phyloP scores from a whole-genome alignment of 2,329 filamentous ascomycete species.

The Botrytis sinoallii region DNA sequence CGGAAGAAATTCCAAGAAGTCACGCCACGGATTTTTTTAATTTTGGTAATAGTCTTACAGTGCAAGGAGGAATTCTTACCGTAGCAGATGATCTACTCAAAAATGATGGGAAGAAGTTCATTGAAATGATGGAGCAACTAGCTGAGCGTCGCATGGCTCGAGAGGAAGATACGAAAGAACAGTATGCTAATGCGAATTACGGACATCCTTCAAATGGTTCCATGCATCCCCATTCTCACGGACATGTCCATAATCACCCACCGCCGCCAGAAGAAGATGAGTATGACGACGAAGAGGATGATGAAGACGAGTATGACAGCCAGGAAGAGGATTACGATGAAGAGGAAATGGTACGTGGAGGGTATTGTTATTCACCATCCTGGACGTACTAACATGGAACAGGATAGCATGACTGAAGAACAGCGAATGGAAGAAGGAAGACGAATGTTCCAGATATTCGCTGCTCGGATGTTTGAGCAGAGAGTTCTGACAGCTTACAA shows the following conservation, averaged over 20 bases:
- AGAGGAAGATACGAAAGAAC: constrained; percentile 79
- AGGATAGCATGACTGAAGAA: constrained; percentile 97
- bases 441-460: constrained; percentile 99
- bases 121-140: constrained; percentile 99
- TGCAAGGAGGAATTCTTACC: constrained; percentile 95
- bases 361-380: constrained; percentile 24
- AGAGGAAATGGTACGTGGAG: constrained; percentile 62
- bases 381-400: constrained; percentile 42
- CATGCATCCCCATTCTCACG: constrained; percentile 40
- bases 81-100: constrained; percentile 97
- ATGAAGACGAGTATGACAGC: constrained; percentile 60
- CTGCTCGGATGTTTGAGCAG: constrained; percentile 98
- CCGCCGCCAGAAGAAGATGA: constrained; percentile 70
- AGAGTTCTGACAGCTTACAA: constrained; percentile 94
- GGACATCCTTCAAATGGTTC: constrained; percentile 57
- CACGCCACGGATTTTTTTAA: constrained; percentile 86
- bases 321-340: constrained; percentile 70
- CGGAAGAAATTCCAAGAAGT: constrained; percentile 61
- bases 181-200: constrained; percentile 57
- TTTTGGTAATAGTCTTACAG: constrained; percentile 95
- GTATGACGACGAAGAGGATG: constrained; percentile 59
- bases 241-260: constrained; percentile 59
- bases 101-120: constrained; percentile 99
- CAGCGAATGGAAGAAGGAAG: constrained; percentile 98
- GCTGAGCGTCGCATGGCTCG: constrained; percentile 96